A percentile compares a stretch with the other conserved stretches of the same genome.
Conservation (phyloP, 78 protist species). For the Diacronema lutheri region DNA sequence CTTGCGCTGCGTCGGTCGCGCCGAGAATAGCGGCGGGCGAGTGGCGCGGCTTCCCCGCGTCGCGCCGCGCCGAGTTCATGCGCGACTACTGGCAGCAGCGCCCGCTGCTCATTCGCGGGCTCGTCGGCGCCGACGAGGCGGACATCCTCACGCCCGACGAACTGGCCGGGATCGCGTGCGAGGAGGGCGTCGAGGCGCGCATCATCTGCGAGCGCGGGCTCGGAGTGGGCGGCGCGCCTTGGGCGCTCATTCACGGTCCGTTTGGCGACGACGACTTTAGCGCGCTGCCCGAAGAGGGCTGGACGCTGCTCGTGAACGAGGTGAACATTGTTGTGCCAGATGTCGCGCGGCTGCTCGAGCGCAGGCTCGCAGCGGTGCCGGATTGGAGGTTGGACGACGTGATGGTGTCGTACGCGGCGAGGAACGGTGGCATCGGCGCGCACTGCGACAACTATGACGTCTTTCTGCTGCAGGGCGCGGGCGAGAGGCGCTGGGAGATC, state of each 20-base stretch:
- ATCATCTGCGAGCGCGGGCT: not conserved
- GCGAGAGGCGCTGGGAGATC: not conserved
- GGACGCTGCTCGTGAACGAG: not conserved
- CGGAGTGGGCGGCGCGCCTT: not conserved
- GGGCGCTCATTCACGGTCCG: not conserved
- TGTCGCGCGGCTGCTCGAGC: not conserved
- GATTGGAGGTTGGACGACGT: constrained; percentile 3
- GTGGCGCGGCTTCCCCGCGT: no score
- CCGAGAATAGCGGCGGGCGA: no score
- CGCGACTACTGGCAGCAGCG: not conserved
- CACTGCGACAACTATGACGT: constrained; percentile 20
- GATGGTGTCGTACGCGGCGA: not conserved
- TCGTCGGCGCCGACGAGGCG: not conserved
- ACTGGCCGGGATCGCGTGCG: not conserved
- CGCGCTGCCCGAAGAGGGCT: not conserved
- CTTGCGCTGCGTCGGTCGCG: no score
- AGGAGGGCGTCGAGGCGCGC: not conserved
- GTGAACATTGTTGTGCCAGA: not conserved
- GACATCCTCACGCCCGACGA: not conserved
- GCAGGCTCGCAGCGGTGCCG: not conserved
- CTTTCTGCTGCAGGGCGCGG: not conserved
- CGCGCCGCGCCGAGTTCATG: no score
- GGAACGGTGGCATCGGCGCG: not conserved
- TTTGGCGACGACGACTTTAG: not conserved
- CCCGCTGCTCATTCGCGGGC: constrained; percentile 3